Conservation (phyloP, 352 stramenopile species). For the Thraustotheca clavata region DNA sequence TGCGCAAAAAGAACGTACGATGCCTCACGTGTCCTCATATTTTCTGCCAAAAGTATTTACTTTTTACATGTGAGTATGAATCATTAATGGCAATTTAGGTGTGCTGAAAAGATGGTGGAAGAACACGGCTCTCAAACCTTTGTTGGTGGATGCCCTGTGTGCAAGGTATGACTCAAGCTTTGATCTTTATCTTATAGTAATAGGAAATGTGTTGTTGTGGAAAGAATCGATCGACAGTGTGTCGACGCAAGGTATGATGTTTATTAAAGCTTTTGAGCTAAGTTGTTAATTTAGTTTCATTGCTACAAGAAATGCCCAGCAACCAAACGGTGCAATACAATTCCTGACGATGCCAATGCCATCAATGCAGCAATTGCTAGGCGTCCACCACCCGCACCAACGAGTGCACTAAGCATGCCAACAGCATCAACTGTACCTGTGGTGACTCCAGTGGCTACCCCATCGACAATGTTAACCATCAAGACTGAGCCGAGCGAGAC, state of each 20-base stretch:
- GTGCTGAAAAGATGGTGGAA: conserved; percentile 83
- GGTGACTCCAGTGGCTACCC: background rate
- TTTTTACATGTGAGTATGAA: background rate
- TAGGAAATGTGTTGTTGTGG: conserved; percentile 74
- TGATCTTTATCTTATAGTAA: background rate
- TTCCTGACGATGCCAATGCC: conserved; percentile 3
- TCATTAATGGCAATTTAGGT: conserved; percentile 15
- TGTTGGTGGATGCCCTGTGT: conserved; percentile 70
- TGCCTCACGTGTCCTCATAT: conserved; percentile 82
- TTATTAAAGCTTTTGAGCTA: conserved; percentile 14
- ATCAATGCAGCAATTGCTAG: background rate
- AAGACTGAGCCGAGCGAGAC: background rate
- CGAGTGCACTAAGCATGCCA: no score
- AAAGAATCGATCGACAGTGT: conserved; percentile 69
- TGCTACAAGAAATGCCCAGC: conserved; percentile 88
- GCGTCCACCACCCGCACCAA: conserved; percentile 3
- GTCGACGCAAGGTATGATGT: conserved; percentile 41
- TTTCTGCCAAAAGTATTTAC: conserved; percentile 67
- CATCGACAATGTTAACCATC: background rate
- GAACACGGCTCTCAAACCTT: conserved; percentile 75
- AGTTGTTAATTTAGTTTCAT: conserved; percentile 55
- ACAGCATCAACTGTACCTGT: background rate
- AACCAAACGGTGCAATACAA: conserved; percentile 45
- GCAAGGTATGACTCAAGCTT: conserved; percentile 31
- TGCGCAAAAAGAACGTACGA: conserved; percentile 82